phyloP scores from a whole-genome alignment of 192 early-diverging fungal species.

The Pecoramyces ruminantium region DNA sequence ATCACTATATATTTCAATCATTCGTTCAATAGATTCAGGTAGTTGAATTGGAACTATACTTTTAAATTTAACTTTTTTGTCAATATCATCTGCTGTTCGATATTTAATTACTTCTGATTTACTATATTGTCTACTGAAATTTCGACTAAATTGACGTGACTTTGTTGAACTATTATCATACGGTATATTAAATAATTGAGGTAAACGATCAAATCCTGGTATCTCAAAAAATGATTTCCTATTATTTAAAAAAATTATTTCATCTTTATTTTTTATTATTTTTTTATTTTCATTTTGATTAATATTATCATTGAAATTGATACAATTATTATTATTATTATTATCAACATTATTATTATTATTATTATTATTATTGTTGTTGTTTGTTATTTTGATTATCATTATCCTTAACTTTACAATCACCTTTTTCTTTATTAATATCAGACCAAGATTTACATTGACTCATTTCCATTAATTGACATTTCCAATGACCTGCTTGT shows the following conservation, averaged over 20 bases:
- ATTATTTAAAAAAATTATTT: neutral
- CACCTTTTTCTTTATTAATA: neutral
- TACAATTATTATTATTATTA: too few relatives aligned
- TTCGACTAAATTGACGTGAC: neutral
- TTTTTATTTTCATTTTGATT: too few relatives aligned
- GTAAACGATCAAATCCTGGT: neutral
- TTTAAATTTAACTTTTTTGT: neutral
- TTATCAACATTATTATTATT: too few relatives aligned
- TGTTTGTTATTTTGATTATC: too few relatives aligned
- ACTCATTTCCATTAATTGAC: conserved; percentile 13
- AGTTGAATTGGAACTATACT: neutral
- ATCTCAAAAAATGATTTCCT: neutral
- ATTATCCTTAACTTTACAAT: neutral
- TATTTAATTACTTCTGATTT: neutral
- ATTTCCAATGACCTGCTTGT: conserved; percentile 20
- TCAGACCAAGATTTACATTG: neutral
- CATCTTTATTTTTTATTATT: too few relatives aligned
- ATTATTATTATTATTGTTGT: too few relatives aligned
- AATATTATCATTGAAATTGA: too few relatives aligned
- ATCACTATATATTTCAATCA: neutral
- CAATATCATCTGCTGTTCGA: neutral
- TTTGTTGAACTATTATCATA: neutral
- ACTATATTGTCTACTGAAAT: neutral
- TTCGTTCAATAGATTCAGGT: neutral
- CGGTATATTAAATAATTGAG: neutral